Evolutionary conservation across 768 basidiomycete species (phyloP).

Genomic region (Lactarius hengduanensis): DNA sequence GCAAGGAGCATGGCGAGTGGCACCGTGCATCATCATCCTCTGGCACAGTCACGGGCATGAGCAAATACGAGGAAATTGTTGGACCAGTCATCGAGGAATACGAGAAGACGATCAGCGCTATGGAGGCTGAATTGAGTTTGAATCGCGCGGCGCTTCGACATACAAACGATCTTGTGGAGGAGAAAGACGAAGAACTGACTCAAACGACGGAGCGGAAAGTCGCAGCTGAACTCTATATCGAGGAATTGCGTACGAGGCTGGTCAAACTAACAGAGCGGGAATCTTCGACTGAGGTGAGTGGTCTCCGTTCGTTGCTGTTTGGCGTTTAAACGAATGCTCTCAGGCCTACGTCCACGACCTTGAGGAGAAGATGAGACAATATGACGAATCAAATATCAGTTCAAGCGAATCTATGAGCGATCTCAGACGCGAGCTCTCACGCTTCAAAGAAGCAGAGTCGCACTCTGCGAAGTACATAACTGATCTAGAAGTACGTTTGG

Average conservation of each 20-base stretch:
- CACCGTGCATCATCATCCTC: constrained; percentile 58
- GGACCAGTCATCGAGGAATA: constrained; percentile 99
- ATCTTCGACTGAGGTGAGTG: constrained; percentile 80
- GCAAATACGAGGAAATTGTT: constrained; percentile 86
- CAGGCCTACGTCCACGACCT: constrained; percentile 93
- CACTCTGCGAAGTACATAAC: constrained; percentile 76
- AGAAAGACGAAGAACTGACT: constrained; percentile 80
- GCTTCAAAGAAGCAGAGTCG: constrained; percentile 72
- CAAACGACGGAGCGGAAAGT: constrained; percentile 66
- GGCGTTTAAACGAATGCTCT: constrained; percentile 27
- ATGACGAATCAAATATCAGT: constrained; percentile 73
- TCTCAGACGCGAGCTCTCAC: constrained; percentile 76
- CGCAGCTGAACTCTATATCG: constrained; percentile 81
- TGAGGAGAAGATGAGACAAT: constrained; percentile 85
- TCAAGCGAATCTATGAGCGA: constrained; percentile 81
- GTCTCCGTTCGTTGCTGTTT: constrained; percentile 13
- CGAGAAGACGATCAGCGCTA: constrained; percentile 92
- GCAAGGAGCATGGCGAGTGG: constrained; percentile 74
- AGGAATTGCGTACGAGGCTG: constrained; percentile 78
- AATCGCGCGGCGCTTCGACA: constrained; percentile 84
- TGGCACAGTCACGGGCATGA: constrained; percentile 60
- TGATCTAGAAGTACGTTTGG: constrained; percentile 80
- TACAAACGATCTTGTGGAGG: constrained; percentile 90
- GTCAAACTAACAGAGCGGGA: constrained; percentile 86
- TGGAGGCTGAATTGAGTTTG: constrained; percentile 89